Evolutionary conservation across 768 basidiomycete species (phyloP).

Genomic region (Psilocybe cubensis): DNA sequence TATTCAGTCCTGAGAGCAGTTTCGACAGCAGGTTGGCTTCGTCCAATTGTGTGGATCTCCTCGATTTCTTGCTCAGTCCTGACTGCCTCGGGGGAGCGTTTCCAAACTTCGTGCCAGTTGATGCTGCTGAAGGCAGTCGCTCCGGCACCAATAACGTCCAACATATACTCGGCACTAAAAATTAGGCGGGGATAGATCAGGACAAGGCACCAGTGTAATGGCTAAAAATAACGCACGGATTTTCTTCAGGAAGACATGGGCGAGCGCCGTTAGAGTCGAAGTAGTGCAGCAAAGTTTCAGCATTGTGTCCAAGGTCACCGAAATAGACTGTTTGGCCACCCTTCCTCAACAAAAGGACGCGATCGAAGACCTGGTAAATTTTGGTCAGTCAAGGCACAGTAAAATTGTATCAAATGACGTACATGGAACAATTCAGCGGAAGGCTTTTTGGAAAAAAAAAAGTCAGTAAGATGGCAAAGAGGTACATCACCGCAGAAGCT

Average conservation of each 20-base stretch:
- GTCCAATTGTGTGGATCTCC: conserved; percentile 50
- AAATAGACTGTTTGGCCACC: conserved; percentile 82
- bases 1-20: conserved; percentile 45
- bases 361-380: conserved; percentile 58
- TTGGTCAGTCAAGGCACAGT: not conserved
- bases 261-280: conserved; percentile 72
- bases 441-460: conserved; percentile 51
- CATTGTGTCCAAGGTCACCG: conserved; percentile 69
- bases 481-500: not conserved
- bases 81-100: conserved; percentile 46
- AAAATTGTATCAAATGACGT: not conserved
- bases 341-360: conserved; percentile 70
- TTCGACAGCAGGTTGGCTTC: conserved; percentile 37
- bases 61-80: conserved; percentile 41
- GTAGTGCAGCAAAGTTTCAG: conserved; percentile 66
- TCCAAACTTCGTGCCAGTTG: conserved; percentile 64
- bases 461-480: not conserved
- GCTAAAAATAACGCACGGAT: conserved; percentile 53
- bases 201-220: not conserved
- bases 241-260: conserved; percentile 62
- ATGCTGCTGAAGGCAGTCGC: conserved; percentile 52
- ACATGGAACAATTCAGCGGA: conserved; percentile 80
- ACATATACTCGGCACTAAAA: conserved; percentile 58
- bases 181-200: not conserved
- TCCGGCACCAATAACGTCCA: no score